phyloP scores from a whole-genome alignment of 495 filamentous ascomycete species.

The Tuber microsphaerosporum region DNA sequence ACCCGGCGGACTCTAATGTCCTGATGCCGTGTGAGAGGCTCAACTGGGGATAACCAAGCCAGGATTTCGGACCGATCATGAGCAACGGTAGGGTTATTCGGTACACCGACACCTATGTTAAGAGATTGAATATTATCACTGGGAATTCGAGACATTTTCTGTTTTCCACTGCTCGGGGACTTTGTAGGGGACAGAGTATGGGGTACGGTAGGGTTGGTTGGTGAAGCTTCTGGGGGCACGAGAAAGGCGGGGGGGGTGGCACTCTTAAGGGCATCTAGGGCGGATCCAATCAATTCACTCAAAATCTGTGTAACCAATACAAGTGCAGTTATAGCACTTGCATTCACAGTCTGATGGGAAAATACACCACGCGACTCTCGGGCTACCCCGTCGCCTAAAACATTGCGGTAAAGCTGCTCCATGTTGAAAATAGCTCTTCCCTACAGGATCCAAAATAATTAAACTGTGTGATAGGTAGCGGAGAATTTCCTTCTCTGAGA shows the following conservation, averaged over 20 bases:
- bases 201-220: not conserved
- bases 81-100: not conserved
- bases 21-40: not conserved
- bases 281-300: not conserved
- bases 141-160: not conserved
- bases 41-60: not conserved
- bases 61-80: conserved; percentile 3
- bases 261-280: not conserved
- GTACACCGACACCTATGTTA: not conserved
- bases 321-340: not conserved
- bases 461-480: not conserved
- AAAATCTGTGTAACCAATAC: not conserved
- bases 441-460: not conserved
- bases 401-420: not conserved
- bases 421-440: not conserved
- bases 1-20: not conserved
- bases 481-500: not conserved
- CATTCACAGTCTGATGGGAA: not conserved
- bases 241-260: not conserved
- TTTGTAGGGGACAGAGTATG: not conserved
- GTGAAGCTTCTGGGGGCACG: not conserved
- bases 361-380: not conserved
- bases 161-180: not conserved
- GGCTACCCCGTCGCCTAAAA: not conserved
- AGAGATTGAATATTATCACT: not conserved